phyloP scores from a whole-genome alignment of 176 grass and related monocot genomes.

The Eleusine coracana region DNA sequence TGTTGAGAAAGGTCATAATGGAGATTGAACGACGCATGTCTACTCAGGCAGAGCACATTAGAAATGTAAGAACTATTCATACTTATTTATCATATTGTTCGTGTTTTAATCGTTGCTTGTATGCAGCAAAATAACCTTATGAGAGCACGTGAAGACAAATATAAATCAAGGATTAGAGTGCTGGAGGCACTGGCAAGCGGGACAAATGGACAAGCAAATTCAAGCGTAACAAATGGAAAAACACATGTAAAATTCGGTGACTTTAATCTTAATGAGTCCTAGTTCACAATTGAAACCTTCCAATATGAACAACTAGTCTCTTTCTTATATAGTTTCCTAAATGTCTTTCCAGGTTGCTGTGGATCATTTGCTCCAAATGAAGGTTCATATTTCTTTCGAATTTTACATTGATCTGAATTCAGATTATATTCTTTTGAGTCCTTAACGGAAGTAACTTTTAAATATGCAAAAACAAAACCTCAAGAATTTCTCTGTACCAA shows the following conservation, averaged over 20 bases:
- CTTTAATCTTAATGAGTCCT: constrained; percentile 1
- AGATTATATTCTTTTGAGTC: background rate
- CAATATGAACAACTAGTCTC: background rate
- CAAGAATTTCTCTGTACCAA: background rate
- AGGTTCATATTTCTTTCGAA: constrained; percentile 49
- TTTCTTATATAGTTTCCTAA: background rate
- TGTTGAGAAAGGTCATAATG: constrained; percentile 69
- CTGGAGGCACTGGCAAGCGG: constrained; percentile 59
- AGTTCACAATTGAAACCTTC: background rate
- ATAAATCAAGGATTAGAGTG: constrained; percentile 73
- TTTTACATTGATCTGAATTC: constrained; percentile 3
- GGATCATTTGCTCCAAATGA: constrained; percentile 39
- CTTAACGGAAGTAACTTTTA: background rate
- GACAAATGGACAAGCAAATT: constrained; percentile 39
- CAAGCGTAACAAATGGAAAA: constrained; percentile 47
- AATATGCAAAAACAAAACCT: background rate
- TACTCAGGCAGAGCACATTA: constrained; percentile 75
- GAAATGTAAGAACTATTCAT: constrained; percentile 60
- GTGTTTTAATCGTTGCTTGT: constrained; percentile 31
- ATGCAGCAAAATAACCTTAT: constrained; percentile 81
- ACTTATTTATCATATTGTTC: constrained; percentile 26
- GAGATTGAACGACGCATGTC: constrained; percentile 72
- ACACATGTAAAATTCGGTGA: constrained; percentile 40
- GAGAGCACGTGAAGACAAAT: constrained; percentile 81
- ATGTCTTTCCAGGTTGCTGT: constrained; percentile 43